Evolutionary conservation across 192 early-diverging fungal genomes (phyloP), one percentile per base, ranked within the genome.

Genomic region (Cetraspora pellucida): DNA sequence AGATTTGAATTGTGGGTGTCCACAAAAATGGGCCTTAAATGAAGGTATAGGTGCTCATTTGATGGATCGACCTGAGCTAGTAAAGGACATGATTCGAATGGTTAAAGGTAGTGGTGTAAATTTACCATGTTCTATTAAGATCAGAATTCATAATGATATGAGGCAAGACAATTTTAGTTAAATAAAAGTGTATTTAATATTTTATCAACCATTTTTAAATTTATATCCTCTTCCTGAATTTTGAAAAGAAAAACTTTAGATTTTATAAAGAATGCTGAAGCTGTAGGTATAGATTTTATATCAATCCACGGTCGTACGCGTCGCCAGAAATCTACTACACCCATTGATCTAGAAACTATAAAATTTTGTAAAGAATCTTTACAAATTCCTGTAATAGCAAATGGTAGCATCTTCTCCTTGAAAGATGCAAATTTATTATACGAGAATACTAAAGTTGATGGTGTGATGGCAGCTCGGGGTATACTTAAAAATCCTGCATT

Each of bases 1-100:
- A 84, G 91, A 93, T 60, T 81, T 94, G 60, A 94, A 99, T 80
- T 99, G 96, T 83, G 97, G 97, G 21, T 99, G 97, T 76, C 97
- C 97, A 19, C 97, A 99, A 82, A 90, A 89, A 81, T 97, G 96
- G 96, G 97, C 97, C 0, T 90, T 94, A 77, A 83, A 93, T 30
- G 97, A 97, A 82, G 82, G 87, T 11, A 94, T 97, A 74, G 97
- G 97, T 3, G 86, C 92, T 0, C 88, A 92, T 74, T 81, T 98
- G 69, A 94, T 97, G 87, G 90, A 92, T 44, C 80, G 93, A 47
- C 97, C 97, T 11, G 97, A 98, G 52, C 84, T 87, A 19, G 94
- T 98, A n/a, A 84, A 87, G 44, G 95, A 96, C 61, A 98, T 98
- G 95, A 92, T 99, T 45, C 82, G 88, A 3, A 43, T 83, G 85